Evolutionary conservation across 331 rosid species (phyloP).

Genomic region (Quercus lobata): DNA sequence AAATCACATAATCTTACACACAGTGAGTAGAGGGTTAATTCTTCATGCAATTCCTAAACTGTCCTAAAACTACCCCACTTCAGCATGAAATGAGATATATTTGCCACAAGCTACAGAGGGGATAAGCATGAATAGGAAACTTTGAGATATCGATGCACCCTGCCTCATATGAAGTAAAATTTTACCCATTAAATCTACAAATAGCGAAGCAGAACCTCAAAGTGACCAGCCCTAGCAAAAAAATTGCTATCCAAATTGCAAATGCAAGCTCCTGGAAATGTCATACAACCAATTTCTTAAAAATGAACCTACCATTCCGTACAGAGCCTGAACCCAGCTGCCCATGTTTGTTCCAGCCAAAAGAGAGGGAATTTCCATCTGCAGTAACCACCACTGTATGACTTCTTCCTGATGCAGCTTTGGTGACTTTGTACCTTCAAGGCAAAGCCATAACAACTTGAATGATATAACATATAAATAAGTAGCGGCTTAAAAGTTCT

Average conservation of each 20-base stretch:
- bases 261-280: neutral
- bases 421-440: conserved; percentile 64
- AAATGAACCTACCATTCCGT: conserved; percentile 57
- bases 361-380: conserved; percentile 76
- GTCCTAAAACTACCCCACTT: neutral
- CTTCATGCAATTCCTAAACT: neutral
- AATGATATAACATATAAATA: conserved; percentile 1
- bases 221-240: conserved; percentile 11
- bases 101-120: neutral
- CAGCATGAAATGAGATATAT: neutral
- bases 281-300: neutral
- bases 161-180: neutral
- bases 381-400: conserved; percentile 79
- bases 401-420: conserved; percentile 81
- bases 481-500: neutral
- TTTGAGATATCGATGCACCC: neutral
- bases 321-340: conserved; percentile 84
- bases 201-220: neutral
- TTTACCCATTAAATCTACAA: neutral
- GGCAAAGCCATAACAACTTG: neutral
- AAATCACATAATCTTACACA: neutral
- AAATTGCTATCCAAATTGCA: conserved; percentile 5
- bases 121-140: neutral
- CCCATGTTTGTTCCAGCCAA: conserved; percentile 98
- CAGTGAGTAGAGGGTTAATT: neutral